Percentiles rank a stretch among this genome's conserved stretches.
These are phyloP conservation scores for Voacanga thouarsii DNA, from an alignment of 257 asterid genomes.

Conservation along the genomic window DNA sequence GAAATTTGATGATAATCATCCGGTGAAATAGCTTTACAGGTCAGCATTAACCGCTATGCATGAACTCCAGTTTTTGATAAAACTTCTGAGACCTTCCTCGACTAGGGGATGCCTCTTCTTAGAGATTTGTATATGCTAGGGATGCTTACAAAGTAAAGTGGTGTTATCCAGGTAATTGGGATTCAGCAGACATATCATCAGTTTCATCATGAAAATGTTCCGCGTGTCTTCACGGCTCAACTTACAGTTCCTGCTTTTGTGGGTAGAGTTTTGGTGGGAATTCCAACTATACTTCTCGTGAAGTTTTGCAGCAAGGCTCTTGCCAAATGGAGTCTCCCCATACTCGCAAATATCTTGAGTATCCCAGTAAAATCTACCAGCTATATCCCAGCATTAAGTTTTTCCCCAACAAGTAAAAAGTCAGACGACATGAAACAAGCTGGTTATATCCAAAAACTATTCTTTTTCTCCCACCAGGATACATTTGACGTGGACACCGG, in stretches of 20 bases:
- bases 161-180: conserved; percentile 66
- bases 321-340: conserved; percentile 88
- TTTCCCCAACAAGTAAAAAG: conserved; percentile 40
- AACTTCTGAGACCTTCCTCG: not conserved
- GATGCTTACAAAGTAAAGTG: conserved; percentile 13
- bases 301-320: conserved; percentile 92
- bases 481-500: conserved; percentile 87
- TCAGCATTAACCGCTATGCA: not conserved
- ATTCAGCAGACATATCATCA: conserved; percentile 86
- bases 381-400: conserved; percentile 61
- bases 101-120: too few relatives aligned
- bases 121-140: not conserved
- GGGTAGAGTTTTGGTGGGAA: conserved; percentile 76
- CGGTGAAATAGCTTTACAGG: not conserved
- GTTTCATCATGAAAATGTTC: conserved; percentile 80
- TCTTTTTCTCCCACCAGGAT: conserved; percentile 57
- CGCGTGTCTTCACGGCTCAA: conserved; percentile 60
- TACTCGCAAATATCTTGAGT: conserved; percentile 74
- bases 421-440: conserved; percentile 51
- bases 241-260: conserved; percentile 51
- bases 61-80: not conserved
- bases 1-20: not conserved
- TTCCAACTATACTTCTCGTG: conserved; percentile 78
- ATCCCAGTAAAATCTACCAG: conserved; percentile 76
- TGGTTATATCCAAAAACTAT: conserved; percentile 61